Base-by-base conservation (phyloP, 768 basidiomycete species). In the Mycena belliarum region DNA sequence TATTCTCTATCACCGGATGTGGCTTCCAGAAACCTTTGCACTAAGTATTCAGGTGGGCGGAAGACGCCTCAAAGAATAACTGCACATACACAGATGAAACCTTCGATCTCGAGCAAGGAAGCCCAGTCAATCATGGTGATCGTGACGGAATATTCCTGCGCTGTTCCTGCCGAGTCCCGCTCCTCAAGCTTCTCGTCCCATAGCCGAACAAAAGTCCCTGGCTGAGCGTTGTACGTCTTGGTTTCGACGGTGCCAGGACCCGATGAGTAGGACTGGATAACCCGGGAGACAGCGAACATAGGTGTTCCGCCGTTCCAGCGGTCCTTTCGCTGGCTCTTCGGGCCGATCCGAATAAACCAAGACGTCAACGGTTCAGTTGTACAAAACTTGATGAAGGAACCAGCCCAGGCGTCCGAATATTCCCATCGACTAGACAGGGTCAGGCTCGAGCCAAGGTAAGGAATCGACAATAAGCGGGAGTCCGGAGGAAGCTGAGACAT, bases 51-150 rank as follows among this genome's bases (percentile, higher is more conserved):
- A 16, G 2, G 12, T 43, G 26, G 10, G n/a, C 14, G 37, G 18
- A 11, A 28, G 12, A 16, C 10, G 49, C 32, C 2, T 7, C n/a
- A 25, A 8, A 42, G 18, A 16, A 12, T 42, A 41, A 16, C 40
- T 21, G 25, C n/a, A 20, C 24, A 7, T 47, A 55, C 59, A 11
- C 35, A 23, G 16, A 50, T 16, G 26, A 56, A 56, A 48, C 38
- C 54, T 3, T 61, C 54, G n/a, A 56, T 61, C 40, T 61, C 60
- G 16, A 61, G 43, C 6, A 52, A 29, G 2, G 60, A 57, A 0
- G 60, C 60, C 55, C 60, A 56, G 46, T 61, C 60, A 38, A 57
- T 57, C 18, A 61, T 21, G 10, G 45, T 25, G 37, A 56, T 52
- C 28, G 43, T 44, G n/a, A 61, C 60, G 7, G 20, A 29, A n/a